A percentile compares a stretch with the other conserved stretches of the same genome.
phyloP scores from a whole-genome alignment of 768 basidiomycete genomes.

The Boletus sensibilis region DNA sequence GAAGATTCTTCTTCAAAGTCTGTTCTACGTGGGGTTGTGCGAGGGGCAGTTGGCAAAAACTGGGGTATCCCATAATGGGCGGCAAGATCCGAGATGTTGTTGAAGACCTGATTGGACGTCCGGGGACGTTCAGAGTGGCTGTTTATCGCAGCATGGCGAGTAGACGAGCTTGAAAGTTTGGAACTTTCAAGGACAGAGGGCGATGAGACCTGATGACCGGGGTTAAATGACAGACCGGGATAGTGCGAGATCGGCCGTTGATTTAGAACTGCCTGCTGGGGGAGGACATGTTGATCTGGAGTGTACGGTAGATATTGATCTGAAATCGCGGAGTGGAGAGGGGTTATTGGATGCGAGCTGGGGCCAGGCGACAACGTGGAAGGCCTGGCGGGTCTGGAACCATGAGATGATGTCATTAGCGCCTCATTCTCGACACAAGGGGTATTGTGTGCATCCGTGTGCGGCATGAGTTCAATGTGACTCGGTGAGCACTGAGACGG shows the following conservation, averaged over 20 bases:
- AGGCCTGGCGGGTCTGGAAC: slow-evolving; percentile 56
- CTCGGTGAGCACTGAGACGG: slow-evolving; percentile 25
- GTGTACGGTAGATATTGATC: slow-evolving; percentile 37
- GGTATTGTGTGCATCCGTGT: slow-evolving; percentile 25
- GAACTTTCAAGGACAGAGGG: slow-evolving; percentile 47
- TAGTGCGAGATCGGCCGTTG: slow-evolving; percentile 40
- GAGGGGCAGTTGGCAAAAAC: slow-evolving; percentile 65
- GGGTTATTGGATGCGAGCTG: slow-evolving; percentile 24
- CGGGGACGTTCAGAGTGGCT: slow-evolving; percentile 54
- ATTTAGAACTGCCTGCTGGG: slow-evolving; percentile 43
- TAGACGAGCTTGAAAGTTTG: slow-evolving; percentile 49
- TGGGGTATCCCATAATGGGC: slow-evolving; percentile 80
- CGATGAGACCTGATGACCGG: slow-evolving; percentile 42
- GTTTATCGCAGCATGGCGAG: slow-evolving; percentile 62
- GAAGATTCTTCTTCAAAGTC: slow-evolving; percentile 36
- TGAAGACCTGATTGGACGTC: slow-evolving; percentile 66
- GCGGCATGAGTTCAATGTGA: slow-evolving; percentile 16
- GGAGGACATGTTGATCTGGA: slow-evolving; percentile 46
- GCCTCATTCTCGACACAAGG: slow-evolving; percentile 39
- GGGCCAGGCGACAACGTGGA: slow-evolving; percentile 48
- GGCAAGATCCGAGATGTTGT: slow-evolving; percentile 64
- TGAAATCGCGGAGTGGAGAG: slow-evolving; percentile 48
- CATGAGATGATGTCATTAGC: slow-evolving; percentile 42
- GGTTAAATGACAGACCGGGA: slow-evolving; percentile 36
- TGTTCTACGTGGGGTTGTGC: slow-evolving; percentile 48